Base-by-base conservation (phyloP, 257 asterid species). In the Thymus mandschuricus region DNA sequence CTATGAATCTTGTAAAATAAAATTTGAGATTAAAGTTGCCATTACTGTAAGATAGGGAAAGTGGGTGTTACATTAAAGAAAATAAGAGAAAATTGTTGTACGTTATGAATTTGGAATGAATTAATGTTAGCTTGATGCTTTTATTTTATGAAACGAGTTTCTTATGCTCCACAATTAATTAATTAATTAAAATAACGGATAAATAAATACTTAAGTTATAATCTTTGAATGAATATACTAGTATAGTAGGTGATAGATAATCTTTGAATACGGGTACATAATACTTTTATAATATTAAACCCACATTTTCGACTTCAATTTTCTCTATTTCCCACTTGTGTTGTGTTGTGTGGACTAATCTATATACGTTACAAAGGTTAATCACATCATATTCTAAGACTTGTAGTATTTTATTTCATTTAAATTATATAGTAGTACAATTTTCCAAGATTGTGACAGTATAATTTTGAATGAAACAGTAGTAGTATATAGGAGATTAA, bases 131-230 rank as follows among this genome's bases (percentile, higher is more conserved):
- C 60, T 10, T 67, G 28, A 34, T 70, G 60, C 48, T n/a, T n/a
- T n/a, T n/a, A n/a, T 69, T 57, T 70, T 33, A 45, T 29, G 54
- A 50, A 60, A 49, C 48, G 69, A 43, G 60, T 54, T 45, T 50
- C 41, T 60, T 71, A 35, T 35, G 50, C 6, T 48, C 30, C 28
- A 49, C 30, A 15, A n/a, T n/a, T n/a, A n/a, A n/a, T n/a, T n/a
- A n/a, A n/a, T n/a, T n/a, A n/a, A n/a, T n/a, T 10, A 46, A 11
- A 60, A 60, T 29, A 10, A 30, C 11, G 8, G 21, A 56, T 56
- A 55, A 29, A 56, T 21, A 56, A 1, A 56, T n/a, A n/a, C n/a
- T n/a, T n/a, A 27, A 27, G 40, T 63, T 27, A 63, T 21, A 28
- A 9, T 55, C 15, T 43, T 43, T 28, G 1, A 4, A 58, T 10